Evolutionary conservation across 1,139 yeast species (phyloP).

Genomic region (Pichia sp.): DNA sequence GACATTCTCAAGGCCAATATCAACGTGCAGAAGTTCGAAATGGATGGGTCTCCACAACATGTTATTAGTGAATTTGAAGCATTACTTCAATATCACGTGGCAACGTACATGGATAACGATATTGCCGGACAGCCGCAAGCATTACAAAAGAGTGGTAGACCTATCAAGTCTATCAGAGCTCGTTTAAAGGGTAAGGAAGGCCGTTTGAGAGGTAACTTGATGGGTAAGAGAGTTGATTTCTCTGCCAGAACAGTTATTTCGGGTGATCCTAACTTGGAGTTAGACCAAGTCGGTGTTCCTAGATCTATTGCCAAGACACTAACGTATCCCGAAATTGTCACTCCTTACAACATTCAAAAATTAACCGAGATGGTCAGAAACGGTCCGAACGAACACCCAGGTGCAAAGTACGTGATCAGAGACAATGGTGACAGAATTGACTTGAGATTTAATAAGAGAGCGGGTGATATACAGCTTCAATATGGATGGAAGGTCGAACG

Average conservation of each 20-base stretch:
- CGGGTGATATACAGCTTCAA: constrained; percentile 95
- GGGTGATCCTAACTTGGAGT: constrained; percentile 96
- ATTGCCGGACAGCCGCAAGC: constrained; percentile 99
- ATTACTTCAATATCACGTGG: constrained; percentile 92
- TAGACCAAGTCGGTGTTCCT: constrained; percentile 99
- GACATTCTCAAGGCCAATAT: constrained; percentile 95
- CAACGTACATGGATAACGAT: constrained; percentile 99
- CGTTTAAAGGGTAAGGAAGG: constrained; percentile 99
- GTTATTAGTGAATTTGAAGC: constrained; percentile 96
- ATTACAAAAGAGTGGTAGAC: constrained; percentile 96
- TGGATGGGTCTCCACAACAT: constrained; percentile 99
- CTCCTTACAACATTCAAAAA: constrained; percentile 93
- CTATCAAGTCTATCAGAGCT: constrained; percentile 96
- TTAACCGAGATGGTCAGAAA: constrained; percentile 90
- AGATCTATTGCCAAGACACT: constrained; percentile 91
- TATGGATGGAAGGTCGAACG: constrained; percentile 99
- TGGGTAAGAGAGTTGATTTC: constrained; percentile 99
- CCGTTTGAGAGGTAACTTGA: constrained; percentile 93
- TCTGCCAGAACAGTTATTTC: constrained; percentile 99
- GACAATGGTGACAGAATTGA: constrained; percentile 99
- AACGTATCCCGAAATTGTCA: constrained; percentile 94
- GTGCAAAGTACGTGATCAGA: constrained; percentile 96
- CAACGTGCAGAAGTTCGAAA: constrained; percentile 90
- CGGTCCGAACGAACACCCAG: constrained; percentile 99
- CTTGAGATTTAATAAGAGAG: constrained; percentile 92